phyloP scores from a whole-genome alignment of 148 eudicot genomes.

The Rhododendron mucronatum region DNA sequence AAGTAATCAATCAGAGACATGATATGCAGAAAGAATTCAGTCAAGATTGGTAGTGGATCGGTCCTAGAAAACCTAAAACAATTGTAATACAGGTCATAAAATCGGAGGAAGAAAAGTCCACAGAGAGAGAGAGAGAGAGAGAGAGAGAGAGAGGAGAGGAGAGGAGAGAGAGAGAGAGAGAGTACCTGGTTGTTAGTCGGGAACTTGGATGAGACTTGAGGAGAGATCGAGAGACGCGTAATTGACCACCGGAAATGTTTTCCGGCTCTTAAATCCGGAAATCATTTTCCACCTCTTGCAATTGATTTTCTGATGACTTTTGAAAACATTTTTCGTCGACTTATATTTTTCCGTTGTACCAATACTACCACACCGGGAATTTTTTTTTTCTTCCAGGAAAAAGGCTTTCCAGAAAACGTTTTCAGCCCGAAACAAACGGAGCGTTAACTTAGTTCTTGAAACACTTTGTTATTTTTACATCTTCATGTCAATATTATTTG shows the following conservation, averaged over 20 bases:
- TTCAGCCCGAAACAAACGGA: background rate
- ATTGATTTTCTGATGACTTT: background rate
- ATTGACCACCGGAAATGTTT: background rate
- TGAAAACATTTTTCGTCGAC: background rate
- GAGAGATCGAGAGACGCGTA: background rate
- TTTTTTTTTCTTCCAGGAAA: background rate
- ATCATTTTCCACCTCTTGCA: no score
- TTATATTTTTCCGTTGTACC: background rate
- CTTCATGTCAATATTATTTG: background rate
- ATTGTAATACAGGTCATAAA: no score
- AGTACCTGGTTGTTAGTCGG: background rate
- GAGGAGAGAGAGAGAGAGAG: no score
- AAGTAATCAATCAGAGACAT: background rate
- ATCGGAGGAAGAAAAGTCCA: no score
- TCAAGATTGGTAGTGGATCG: background rate
- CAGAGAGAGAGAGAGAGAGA: no score
- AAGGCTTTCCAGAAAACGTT: background rate
- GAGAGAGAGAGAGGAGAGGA: no score
- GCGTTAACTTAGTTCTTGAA: background rate
- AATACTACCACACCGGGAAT: background rate
- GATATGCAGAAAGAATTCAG: background rate
- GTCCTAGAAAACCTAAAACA: background rate
- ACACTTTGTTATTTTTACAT: background rate
- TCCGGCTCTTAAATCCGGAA: background rate
- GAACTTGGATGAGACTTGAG: background rate